A percentile compares a stretch with the other conserved stretches of the same genome.
phyloP scores from a whole-genome alignment of 441 rosid species.

The Euphorbia corollata region DNA sequence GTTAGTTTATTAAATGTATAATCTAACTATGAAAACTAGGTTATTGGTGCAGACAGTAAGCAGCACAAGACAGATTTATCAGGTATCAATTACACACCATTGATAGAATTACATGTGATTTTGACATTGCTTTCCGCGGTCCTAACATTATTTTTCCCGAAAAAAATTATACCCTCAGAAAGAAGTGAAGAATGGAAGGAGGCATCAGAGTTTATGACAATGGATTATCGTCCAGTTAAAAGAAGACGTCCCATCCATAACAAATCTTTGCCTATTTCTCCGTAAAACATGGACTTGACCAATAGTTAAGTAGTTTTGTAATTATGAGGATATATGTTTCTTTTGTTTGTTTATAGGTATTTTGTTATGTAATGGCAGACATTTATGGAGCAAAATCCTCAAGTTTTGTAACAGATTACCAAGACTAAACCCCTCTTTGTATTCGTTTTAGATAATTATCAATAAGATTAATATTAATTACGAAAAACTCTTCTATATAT shows the following conservation, averaged over 20 bases:
- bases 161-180: neutral
- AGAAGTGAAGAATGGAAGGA: conserved; percentile 25
- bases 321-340: conserved; percentile 21
- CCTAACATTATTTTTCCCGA: too few relatives aligned
- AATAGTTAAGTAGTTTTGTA: neutral
- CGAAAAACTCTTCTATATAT: neutral
- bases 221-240: conserved; percentile 52
- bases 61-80: conserved; percentile 18
- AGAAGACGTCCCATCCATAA: conserved; percentile 61
- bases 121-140: too few relatives aligned
- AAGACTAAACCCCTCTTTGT: neutral
- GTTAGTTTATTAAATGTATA: too few relatives aligned
- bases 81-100: too few relatives aligned
- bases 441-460: neutral
- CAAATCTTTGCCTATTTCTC: conserved; percentile 46
- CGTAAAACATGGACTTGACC: conserved; percentile 24
- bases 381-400: conserved; percentile 26
- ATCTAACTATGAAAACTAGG: conserved; percentile 23
- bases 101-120: too few relatives aligned
- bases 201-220: conserved; percentile 37
- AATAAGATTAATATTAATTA: too few relatives aligned
- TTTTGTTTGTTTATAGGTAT: conserved; percentile 6
- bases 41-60: conserved; percentile 17
- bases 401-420: conserved; percentile 18
- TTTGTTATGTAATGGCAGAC: conserved; percentile 37